phyloP scores from a whole-genome alignment of 495 filamentous ascomycete genomes.

The Penicillium daleae region DNA sequence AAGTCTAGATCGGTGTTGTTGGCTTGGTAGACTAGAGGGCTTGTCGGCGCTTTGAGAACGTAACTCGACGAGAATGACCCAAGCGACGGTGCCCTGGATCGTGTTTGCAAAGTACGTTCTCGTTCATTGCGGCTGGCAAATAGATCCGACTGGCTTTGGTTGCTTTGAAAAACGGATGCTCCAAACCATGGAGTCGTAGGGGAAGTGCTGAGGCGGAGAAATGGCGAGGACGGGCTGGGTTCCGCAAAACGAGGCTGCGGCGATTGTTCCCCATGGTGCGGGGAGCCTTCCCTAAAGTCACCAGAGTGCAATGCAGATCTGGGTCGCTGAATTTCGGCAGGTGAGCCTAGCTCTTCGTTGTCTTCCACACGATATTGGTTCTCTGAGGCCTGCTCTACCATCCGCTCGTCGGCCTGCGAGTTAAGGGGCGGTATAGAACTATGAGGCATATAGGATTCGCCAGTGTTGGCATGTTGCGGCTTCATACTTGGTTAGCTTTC shows the following conservation, averaged over 20 bases:
- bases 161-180: conserved; percentile 29
- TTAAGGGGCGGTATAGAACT: conserved; percentile 11
- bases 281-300: conserved; percentile 73
- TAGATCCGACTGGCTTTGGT: conserved; percentile 17
- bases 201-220: conserved; percentile 42
- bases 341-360: conserved; percentile 38
- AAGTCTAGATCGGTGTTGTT: conserved; percentile 84
- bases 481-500: conserved; percentile 18
- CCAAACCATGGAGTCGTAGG: conserved; percentile 56
- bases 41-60: conserved; percentile 84
- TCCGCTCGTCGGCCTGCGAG: conserved; percentile 5
- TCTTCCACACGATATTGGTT: conserved; percentile 6
- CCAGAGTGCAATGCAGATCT: conserved; percentile 87
- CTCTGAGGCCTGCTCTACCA: conserved; percentile 8
- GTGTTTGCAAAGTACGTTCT: conserved; percentile 23
- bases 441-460: conserved; percentile 13
- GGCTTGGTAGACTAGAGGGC: conserved; percentile 86
- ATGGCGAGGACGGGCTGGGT: conserved; percentile 22
- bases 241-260: conserved; percentile 28
- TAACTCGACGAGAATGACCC: conserved; percentile 83
- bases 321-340: conserved; percentile 74
- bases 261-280: conserved; percentile 30
- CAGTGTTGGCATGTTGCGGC: conserved; percentile 7
- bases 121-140: conserved; percentile 25
- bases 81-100: conserved; percentile 63